These are phyloP conservation scores for Powellomyces hirtus DNA, from an alignment of 192 early-diverging fungal genomes.

Conservation along the genomic window DNA sequence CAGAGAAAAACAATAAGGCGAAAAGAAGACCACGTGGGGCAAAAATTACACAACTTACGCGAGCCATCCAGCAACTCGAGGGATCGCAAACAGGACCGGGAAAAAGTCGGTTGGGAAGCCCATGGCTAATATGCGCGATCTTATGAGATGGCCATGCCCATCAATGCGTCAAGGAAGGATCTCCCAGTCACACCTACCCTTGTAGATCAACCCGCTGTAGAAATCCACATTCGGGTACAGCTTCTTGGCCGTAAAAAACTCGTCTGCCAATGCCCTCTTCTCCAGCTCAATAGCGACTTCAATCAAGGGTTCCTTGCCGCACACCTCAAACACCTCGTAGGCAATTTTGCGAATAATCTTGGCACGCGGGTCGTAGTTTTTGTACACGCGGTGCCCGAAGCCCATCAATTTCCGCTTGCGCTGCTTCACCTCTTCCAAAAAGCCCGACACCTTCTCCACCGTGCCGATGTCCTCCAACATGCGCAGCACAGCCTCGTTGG, in stretches of 20 bases:
- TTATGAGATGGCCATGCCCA: too few species aligned
- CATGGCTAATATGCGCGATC: too few species aligned
- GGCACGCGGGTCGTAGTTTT: conserved; percentile 62
- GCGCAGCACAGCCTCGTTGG: conserved; percentile 60
- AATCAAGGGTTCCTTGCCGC: conserved; percentile 58
- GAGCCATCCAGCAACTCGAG: too few species aligned
- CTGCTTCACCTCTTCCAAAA: conserved; percentile 57
- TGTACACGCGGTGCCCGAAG: conserved; percentile 56
- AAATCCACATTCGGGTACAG: conserved; percentile 63
- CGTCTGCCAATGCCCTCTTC: conserved; percentile 51
- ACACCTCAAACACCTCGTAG: conserved; percentile 61
- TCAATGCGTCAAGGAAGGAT: too few species aligned
- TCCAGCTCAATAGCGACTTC: conserved; percentile 65
- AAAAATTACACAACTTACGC: too few species aligned
- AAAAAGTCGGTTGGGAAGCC: too few species aligned
- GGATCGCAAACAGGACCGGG: too few species aligned
- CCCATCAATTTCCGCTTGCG: conserved; percentile 58
- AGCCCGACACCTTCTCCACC: conserved; percentile 52
- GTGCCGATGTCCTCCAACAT: conserved; percentile 63
- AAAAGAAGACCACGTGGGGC: too few species aligned
- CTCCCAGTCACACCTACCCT: conserved; percentile 4
- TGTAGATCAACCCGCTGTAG: conserved; percentile 63
- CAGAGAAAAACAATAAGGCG: conserved; percentile 6
- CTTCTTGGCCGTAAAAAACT: conserved; percentile 59
- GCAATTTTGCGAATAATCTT: conserved; percentile 58